Conservation (phyloP, 164 flowering plant species). For the Saururus chinensis region DNA sequence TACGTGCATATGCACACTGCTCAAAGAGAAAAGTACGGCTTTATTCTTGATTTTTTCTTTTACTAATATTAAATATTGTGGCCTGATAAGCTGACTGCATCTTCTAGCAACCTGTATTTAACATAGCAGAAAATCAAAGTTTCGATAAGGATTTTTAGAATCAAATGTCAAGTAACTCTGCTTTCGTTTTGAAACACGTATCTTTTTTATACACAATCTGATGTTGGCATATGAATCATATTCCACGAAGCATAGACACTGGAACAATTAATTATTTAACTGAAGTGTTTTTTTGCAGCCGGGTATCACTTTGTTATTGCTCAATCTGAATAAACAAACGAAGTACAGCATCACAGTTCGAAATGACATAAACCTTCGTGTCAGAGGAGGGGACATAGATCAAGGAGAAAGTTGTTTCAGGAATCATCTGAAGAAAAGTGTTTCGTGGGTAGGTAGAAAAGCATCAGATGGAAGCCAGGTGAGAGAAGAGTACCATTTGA, state of each 20-base stretch:
- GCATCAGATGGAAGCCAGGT: constrained; percentile 24
- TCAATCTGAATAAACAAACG: constrained; percentile 68
- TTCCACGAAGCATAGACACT: background rate
- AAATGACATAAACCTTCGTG: constrained; percentile 16
- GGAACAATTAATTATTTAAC: background rate
- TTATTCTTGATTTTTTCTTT: background rate
- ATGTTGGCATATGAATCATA: too few species aligned
- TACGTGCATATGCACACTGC: constrained; percentile 89
- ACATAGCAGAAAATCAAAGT: too few species aligned
- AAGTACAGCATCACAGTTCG: constrained; percentile 25
- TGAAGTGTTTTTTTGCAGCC: constrained; percentile 29
- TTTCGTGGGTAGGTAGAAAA: constrained; percentile 57
- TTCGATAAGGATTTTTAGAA: too few species aligned
- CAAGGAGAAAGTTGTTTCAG: constrained; percentile 19
- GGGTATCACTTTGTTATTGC: constrained; percentile 65
- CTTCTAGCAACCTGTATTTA: too few species aligned
- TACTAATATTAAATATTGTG: background rate
- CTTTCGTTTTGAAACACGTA: too few species aligned
- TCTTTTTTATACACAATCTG: too few species aligned
- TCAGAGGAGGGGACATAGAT: constrained; percentile 5
- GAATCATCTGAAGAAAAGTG: constrained; percentile 31
- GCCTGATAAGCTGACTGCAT: background rate
- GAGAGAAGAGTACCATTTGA: constrained; percentile 41
- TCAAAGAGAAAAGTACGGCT: constrained; percentile 64
- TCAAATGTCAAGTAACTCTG: too few species aligned